A percentile compares a stretch with the other conserved stretches of the same genome.
These are phyloP conservation scores for Colletotrichum falcatum DNA, from an alignment of 2,329 filamentous ascomycete genomes.

Conservation along the genomic window DNA sequence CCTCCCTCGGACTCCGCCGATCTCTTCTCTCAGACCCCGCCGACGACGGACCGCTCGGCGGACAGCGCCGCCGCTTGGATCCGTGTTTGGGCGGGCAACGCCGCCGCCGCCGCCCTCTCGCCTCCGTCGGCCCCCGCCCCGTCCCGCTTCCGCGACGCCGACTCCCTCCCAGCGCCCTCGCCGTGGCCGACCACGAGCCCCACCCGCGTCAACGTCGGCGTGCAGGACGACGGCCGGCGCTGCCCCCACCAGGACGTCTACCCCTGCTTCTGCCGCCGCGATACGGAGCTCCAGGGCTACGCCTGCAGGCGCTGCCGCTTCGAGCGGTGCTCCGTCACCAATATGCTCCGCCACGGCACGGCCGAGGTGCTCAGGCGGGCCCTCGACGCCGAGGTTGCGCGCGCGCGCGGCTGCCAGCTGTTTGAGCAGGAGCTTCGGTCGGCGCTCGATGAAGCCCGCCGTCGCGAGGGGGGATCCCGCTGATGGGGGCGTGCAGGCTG, in stretches of 20 bases:
- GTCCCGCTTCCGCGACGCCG: neutral
- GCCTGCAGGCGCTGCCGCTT: constrained; percentile 4
- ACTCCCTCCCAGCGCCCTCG: neutral
- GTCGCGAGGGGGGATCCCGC: neutral
- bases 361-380: neutral
- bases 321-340: neutral
- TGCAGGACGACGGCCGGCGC: neutral
- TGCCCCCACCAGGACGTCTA: constrained; percentile 13
- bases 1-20: no score
- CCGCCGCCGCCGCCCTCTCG: neutral
- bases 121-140: neutral
- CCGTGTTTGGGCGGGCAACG: no score
- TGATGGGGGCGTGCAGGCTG: neutral
- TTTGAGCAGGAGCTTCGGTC: neutral
- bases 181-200: neutral
- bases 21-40: neutral
- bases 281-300: neutral
- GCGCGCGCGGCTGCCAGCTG: neutral
- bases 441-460: neutral
- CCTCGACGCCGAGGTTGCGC: neutral
- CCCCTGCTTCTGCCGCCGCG: constrained; percentile 24
- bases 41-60: neutral
- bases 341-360: neutral
- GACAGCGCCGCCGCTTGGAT: neutral
- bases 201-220: neutral